phyloP scores from a whole-genome alignment of 1,284 basidiomycete species.

The Pterula multifida region DNA sequence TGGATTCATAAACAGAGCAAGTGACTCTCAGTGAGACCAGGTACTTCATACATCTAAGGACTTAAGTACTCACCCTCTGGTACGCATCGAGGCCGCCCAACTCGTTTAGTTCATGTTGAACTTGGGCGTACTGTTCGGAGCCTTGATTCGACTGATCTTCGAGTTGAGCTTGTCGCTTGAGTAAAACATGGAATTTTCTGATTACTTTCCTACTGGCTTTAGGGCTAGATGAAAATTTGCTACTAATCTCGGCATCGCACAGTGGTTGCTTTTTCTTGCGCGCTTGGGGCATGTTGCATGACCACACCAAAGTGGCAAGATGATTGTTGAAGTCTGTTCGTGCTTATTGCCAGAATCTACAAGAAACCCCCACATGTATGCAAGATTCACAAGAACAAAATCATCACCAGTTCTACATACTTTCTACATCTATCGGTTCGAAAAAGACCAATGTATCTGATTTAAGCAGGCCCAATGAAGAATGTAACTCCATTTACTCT shows the following conservation, averaged over 20 bases:
- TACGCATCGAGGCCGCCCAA: slow-evolving; percentile 71
- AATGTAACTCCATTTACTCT: too few species aligned
- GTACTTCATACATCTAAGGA: not conserved
- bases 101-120: slow-evolving; percentile 48
- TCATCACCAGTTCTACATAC: too few species aligned
- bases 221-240: slow-evolving; percentile 26
- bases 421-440: too few species aligned
- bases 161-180: slow-evolving; percentile 47
- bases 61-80: slow-evolving; percentile 25
- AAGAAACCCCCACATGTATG: too few species aligned
- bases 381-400: too few species aligned
- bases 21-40: too few species aligned
- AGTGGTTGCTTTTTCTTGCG: slow-evolving; percentile 24
- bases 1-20: too few species aligned
- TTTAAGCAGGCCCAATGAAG: too few species aligned
- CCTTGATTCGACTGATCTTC: not conserved
- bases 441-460: too few species aligned
- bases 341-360: too few species aligned
- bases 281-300: slow-evolving; percentile 1
- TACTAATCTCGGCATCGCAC: slow-evolving; percentile 11
- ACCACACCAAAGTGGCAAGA: not conserved
- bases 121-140: slow-evolving; percentile 15
- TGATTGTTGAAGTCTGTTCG: not conserved
- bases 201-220: slow-evolving; percentile 52
- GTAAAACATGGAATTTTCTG: slow-evolving; percentile 54